Percentiles rank a stretch among this genome's conserved stretches.
Evolutionary conservation across 2,329 filamentous ascomycete species (phyloP).

Genomic region (Clarireedia homoeocarpa): DNA sequence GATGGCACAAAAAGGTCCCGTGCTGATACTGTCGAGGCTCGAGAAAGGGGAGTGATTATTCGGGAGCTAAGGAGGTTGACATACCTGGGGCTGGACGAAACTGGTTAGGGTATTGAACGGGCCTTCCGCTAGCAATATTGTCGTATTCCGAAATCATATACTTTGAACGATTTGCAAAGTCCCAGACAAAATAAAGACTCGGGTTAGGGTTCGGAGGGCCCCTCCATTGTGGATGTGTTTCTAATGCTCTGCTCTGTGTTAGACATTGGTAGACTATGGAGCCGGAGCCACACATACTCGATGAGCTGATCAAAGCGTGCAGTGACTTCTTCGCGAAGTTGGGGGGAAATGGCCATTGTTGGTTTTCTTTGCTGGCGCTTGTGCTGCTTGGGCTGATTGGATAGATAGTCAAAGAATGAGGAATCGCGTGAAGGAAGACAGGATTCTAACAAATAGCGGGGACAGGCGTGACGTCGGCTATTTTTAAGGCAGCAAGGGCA

Average conservation of each 20-base stretch:
- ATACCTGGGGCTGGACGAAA: constrained; percentile 22
- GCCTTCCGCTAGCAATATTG: constrained; percentile 30
- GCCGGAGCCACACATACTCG: background rate
- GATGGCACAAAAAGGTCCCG: background rate
- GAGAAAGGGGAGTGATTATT: background rate
- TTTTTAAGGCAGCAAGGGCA: too few relatives aligned
- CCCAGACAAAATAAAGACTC: constrained; percentile 33
- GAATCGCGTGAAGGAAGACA: too few relatives aligned
- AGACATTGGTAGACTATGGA: background rate
- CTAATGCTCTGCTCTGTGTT: constrained; percentile 14
- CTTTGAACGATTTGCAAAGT: constrained; percentile 35
- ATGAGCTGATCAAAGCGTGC: background rate
- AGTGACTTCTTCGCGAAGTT: constrained; percentile 4
- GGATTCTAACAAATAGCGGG: too few relatives aligned
- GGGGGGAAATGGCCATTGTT: background rate
- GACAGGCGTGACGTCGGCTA: too few relatives aligned
- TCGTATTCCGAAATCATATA: constrained; percentile 37
- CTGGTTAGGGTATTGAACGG: constrained; percentile 31
- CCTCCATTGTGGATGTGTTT: constrained; percentile 15
- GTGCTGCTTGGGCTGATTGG: background rate
- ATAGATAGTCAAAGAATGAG: background rate
- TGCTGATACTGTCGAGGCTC: background rate
- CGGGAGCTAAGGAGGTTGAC: background rate
- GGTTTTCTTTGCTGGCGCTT: background rate
- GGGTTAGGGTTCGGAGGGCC: constrained; percentile 23